Percentiles rank a stretch among this genome's conserved stretches.
Conservation (phyloP, 2,329 filamentous ascomycete species). For the Cladosporium sp. region DNA sequence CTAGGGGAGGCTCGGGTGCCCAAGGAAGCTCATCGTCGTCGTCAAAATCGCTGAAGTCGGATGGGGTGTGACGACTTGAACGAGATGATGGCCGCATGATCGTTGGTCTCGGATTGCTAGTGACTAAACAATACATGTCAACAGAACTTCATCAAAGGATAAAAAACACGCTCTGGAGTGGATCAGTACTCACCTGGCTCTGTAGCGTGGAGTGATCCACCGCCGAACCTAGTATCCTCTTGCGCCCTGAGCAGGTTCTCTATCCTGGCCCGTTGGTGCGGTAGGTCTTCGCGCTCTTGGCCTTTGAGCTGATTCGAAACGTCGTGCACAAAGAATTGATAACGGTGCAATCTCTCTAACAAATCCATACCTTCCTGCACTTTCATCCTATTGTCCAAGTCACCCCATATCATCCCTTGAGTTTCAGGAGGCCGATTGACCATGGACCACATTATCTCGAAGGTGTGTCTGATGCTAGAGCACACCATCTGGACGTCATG, state of each 20-base stretch:
- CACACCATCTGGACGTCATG: slow-evolving; percentile 45
- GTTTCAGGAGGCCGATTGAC: slow-evolving; percentile 36
- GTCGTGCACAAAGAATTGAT: slow-evolving; percentile 44
- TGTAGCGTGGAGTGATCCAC: background rate
- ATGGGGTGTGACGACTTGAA: slow-evolving; percentile 10
- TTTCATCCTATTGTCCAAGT: slow-evolving; percentile 42
- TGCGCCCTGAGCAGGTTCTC: background rate
- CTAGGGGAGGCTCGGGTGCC: slow-evolving; percentile 32
- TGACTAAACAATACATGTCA: background rate
- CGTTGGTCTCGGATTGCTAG: slow-evolving; percentile 16
- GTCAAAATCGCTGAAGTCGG: slow-evolving; percentile 8
- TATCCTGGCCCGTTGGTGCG: slow-evolving; percentile 8
- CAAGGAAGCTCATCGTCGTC: slow-evolving; percentile 22
- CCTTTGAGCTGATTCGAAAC: slow-evolving; percentile 4
- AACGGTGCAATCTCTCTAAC: slow-evolving; percentile 43
- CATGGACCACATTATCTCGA: slow-evolving; percentile 44
- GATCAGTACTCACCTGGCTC: background rate
- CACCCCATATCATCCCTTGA: slow-evolving; percentile 47
- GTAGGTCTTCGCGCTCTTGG: background rate
- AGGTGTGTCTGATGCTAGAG: slow-evolving; percentile 45
- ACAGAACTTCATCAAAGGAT: no score
- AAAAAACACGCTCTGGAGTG: no score
- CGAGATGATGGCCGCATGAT: slow-evolving; percentile 15
- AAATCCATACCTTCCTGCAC: slow-evolving; percentile 43
- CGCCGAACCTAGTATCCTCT: background rate